These are phyloP conservation scores for Sideroxylon spinosum DNA, from an alignment of 179 eudicot species.

Conservation along the genomic window DNA sequence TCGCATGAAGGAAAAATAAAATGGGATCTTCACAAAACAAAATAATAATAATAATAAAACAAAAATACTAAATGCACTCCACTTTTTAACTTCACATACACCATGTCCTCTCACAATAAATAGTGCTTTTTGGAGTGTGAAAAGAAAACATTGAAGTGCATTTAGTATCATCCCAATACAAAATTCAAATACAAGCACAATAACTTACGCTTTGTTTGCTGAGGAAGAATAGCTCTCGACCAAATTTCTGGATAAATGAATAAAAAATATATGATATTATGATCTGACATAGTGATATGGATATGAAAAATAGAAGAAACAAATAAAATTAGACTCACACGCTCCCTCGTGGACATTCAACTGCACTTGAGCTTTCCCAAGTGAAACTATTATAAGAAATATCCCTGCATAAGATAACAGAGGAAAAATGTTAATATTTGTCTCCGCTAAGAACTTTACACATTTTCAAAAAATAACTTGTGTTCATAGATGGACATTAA, in stretches of 20 bases:
- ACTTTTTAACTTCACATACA: too few species aligned
- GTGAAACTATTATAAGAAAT: slow-evolving; percentile 47
- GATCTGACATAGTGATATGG: neutral
- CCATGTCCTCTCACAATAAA: too few species aligned
- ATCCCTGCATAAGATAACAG: slow-evolving; percentile 32
- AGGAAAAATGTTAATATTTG: neutral
- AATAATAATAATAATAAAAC: neutral
- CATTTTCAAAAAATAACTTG: neutral
- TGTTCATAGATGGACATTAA: neutral
- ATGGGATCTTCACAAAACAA: slow-evolving; percentile 7
- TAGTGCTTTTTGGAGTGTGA: too few species aligned
- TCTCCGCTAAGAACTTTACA: slow-evolving; percentile 1
- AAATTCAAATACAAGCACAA: neutral
- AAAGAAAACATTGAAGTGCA: too few species aligned
- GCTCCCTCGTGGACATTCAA: slow-evolving; percentile 42
- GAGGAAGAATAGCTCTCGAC: slow-evolving; percentile 53
- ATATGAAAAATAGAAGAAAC: neutral
- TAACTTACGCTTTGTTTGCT: slow-evolving; percentile 36
- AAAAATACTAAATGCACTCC: too few species aligned
- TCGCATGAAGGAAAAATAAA: neutral
- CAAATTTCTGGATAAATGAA: slow-evolving; percentile 39
- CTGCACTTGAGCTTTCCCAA: slow-evolving; percentile 32
- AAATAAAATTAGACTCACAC: slow-evolving; percentile 34
- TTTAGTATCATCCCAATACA: too few species aligned
- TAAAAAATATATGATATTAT: slow-evolving; percentile 5